These are phyloP conservation scores for Neurospora sp. DNA, from an alignment of 2,329 filamentous ascomycete genomes.

Conservation along the genomic window DNA sequence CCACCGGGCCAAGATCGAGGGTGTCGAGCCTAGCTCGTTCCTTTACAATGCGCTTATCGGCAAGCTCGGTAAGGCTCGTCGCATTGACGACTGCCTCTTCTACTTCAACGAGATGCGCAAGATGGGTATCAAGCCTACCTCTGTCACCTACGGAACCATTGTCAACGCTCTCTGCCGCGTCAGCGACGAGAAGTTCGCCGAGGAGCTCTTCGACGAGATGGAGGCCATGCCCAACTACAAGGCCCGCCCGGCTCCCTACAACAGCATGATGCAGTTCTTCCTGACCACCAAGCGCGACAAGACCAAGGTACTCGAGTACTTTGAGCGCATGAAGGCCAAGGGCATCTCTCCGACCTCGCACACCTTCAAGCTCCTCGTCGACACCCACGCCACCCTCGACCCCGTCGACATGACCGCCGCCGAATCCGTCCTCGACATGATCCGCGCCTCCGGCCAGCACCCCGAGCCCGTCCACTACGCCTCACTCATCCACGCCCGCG, in stretches of 20 bases:
- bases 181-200: slow-evolving; percentile 93
- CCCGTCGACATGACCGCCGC: slow-evolving; percentile 82
- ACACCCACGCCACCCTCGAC: slow-evolving; percentile 89
- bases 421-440: slow-evolving; percentile 70
- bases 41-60: slow-evolving; percentile 97
- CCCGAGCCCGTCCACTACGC: slow-evolving; percentile 94
- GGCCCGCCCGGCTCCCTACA: slow-evolving; percentile 91
- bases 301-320: slow-evolving; percentile 86
- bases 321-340: slow-evolving; percentile 83
- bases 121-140: slow-evolving; percentile 87
- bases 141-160: slow-evolving; percentile 95
- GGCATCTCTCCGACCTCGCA: slow-evolving; percentile 87
- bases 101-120: slow-evolving; percentile 98
- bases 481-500: slow-evolving; percentile 89
- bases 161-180: slow-evolving; percentile 96
- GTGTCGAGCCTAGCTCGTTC: slow-evolving; percentile 93
- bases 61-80: slow-evolving; percentile 93
- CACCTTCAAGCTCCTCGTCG: slow-evolving; percentile 95
- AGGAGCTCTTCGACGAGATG: slow-evolving; percentile 98
- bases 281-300: slow-evolving; percentile 95
- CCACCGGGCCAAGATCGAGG: slow-evolving; percentile 83
- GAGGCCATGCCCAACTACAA: slow-evolving; percentile 99
- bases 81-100: slow-evolving; percentile 95
- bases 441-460: slow-evolving; percentile 61
- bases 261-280: slow-evolving; percentile 99